Conservation (phyloP, 176 grass and related monocot species). For the Saccharum spontaneum region DNA sequence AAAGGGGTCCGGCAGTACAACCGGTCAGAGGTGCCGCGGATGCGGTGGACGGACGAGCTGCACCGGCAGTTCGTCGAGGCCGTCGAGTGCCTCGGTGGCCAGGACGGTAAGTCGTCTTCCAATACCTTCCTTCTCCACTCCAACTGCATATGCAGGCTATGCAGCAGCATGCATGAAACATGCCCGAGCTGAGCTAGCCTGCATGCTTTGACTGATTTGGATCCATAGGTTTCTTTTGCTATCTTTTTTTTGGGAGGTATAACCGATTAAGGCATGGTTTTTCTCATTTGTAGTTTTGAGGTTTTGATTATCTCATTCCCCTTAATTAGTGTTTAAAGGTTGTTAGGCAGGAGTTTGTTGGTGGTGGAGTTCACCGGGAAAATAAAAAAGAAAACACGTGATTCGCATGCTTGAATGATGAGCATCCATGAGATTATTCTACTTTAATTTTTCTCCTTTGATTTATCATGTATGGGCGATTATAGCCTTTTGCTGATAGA, state of each 20-base stretch:
- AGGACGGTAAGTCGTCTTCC: conserved; percentile 55
- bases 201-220: background rate
- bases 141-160: background rate
- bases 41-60: conserved; percentile 92
- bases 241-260: background rate
- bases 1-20: conserved; percentile 83
- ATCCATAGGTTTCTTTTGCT: background rate
- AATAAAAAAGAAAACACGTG: conserved; percentile 12
- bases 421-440: conserved; percentile 7
- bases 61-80: conserved; percentile 76
- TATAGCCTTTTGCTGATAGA: background rate
- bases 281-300: background rate
- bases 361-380: background rate
- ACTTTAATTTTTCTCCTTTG: background rate
- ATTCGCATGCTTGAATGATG: conserved; percentile 7
- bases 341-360: conserved; percentile 20
- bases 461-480: background rate
- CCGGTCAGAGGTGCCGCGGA: conserved; percentile 71
- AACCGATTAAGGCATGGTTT: background rate
- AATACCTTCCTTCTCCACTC: background rate
- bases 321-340: background rate
- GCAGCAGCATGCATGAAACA: background rate
- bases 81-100: conserved; percentile 75
- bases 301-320: background rate
- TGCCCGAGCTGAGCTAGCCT: background rate